These are phyloP conservation scores for Saturnispora gosingensis DNA, from an alignment of 805 yeast genomes.

Conservation along the genomic window DNA sequence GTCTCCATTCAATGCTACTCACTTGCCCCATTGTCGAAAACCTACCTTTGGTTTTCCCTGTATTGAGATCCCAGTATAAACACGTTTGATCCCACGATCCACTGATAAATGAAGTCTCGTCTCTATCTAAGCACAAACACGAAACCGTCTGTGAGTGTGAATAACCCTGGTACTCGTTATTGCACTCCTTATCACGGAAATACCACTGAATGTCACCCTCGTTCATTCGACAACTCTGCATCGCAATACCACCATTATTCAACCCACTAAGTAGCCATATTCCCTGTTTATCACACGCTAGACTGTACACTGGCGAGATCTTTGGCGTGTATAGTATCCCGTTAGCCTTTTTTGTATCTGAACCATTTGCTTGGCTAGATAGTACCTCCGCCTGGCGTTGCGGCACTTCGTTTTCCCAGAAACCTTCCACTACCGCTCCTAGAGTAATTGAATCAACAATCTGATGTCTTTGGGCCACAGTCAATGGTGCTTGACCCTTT, in stretches of 20 bases:
- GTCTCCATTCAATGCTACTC: constrained; percentile 65
- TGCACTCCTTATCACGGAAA: constrained; percentile 31
- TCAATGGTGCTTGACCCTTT: constrained; percentile 77
- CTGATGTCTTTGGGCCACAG: constrained; percentile 86
- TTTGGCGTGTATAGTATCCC: constrained; percentile 50
- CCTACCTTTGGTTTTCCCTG: constrained; percentile 45
- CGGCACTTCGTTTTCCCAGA: constrained; percentile 97
- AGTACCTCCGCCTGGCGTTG: not conserved
- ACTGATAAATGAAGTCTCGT: constrained; percentile 57
- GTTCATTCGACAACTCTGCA: constrained; percentile 72
- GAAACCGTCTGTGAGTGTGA: constrained; percentile 71
- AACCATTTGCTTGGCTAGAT: constrained; percentile 24
- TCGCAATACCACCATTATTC: constrained; percentile 72
- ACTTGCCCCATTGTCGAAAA: constrained; percentile 69
- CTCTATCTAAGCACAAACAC: constrained; percentile 50
- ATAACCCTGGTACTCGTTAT: constrained; percentile 16
- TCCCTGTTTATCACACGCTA: constrained; percentile 77
- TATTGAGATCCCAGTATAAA: constrained; percentile 76
- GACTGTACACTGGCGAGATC: constrained; percentile 76
- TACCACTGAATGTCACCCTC: constrained; percentile 80
- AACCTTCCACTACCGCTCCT: constrained; percentile 74
- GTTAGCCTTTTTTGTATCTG: constrained; percentile 30
- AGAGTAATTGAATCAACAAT: constrained; percentile 76
- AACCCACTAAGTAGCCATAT: constrained; percentile 81
- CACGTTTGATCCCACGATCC: constrained; percentile 89